Conservation (phyloP, 768 basidiomycete species). For the Dacryopinax spathularia region DNA sequence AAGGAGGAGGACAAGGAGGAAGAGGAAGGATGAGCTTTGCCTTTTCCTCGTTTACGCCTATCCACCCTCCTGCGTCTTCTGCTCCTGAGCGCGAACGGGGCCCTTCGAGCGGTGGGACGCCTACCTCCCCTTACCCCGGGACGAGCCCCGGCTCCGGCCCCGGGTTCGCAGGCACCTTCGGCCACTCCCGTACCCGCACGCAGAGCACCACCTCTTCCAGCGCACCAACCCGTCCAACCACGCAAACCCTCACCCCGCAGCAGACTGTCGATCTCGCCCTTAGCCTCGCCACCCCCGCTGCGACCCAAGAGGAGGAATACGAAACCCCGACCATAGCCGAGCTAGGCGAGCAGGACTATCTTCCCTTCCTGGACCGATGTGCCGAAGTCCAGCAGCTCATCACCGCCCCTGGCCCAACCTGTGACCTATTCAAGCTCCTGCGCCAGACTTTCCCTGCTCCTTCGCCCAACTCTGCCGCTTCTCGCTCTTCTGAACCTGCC, state of each 20-base stretch:
- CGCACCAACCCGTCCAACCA: neutral
- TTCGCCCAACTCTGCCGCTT: constrained; percentile 17
- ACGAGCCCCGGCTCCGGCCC: constrained; percentile 30
- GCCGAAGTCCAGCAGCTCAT: constrained; percentile 60
- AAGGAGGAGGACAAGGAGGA: constrained; percentile 21
- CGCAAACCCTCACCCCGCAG: neutral
- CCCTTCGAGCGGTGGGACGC: neutral
- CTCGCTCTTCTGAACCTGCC: no score
- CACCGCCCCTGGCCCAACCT: constrained; percentile 41
- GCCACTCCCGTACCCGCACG: neutral
- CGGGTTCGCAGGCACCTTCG: constrained; percentile 14
- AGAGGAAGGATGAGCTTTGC: constrained; percentile 44
- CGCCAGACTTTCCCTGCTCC: constrained; percentile 39
- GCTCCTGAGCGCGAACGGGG: constrained; percentile 23
- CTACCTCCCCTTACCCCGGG: constrained; percentile 30
- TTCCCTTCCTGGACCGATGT: constrained; percentile 78
- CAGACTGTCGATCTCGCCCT: constrained; percentile 10
- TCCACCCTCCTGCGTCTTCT: constrained; percentile 52
- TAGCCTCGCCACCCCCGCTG: neutral
- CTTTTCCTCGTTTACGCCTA: constrained; percentile 43
- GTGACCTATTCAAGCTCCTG: constrained; percentile 56
- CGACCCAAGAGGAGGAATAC: neutral
- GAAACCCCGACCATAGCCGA: constrained; percentile 53
- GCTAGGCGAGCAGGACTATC: constrained; percentile 58
- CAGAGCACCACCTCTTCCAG: neutral